Evolutionary conservation across 2,329 filamentous ascomycete genomes (phyloP).

Genomic region (Aureobasidium uvarum): DNA sequence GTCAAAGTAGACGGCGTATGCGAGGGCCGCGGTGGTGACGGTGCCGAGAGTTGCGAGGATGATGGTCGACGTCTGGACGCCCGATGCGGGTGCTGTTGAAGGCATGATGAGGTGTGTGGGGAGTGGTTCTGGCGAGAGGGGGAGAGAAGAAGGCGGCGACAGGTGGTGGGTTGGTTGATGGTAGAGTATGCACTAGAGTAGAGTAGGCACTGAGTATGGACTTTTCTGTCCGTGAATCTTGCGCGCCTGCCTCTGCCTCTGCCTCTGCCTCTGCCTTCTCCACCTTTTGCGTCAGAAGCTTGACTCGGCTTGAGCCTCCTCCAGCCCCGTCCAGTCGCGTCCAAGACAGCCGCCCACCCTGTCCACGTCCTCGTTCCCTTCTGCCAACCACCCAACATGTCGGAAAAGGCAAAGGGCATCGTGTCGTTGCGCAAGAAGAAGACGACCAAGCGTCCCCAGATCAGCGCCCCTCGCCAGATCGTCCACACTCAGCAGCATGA

Average conservation of each 20-base stretch:
- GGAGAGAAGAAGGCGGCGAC: not conserved
- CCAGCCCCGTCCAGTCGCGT: not conserved
- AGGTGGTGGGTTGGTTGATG: not conserved
- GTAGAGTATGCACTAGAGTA: not conserved
- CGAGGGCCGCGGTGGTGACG: slow-evolving; percentile 58
- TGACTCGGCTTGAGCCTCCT: not conserved
- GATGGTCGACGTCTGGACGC: slow-evolving; percentile 57
- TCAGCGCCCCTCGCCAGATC: slow-evolving; percentile 61
- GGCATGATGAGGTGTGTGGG: slow-evolving; percentile 34
- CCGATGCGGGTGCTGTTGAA: slow-evolving; percentile 37
- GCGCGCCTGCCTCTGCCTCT: not conserved
- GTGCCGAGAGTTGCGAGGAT: slow-evolving; percentile 59
- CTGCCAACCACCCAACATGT: slow-evolving; percentile 33
- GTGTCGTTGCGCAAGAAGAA: slow-evolving; percentile 64
- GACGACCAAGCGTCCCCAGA: slow-evolving; percentile 54
- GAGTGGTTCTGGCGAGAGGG: not conserved
- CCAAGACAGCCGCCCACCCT: not conserved
- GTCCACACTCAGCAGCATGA: not conserved
- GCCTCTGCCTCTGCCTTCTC: not conserved
- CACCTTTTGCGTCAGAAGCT: not conserved
- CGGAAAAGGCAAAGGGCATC: slow-evolving; percentile 42
- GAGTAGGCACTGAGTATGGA: not conserved
- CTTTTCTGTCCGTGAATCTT: not conserved
- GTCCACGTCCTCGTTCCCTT: not conserved
- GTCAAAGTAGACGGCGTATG: slow-evolving; percentile 67